Evolutionary conservation across 2,329 filamentous ascomycete species (phyloP).

Genomic region (Colletotrichum phormii): DNA sequence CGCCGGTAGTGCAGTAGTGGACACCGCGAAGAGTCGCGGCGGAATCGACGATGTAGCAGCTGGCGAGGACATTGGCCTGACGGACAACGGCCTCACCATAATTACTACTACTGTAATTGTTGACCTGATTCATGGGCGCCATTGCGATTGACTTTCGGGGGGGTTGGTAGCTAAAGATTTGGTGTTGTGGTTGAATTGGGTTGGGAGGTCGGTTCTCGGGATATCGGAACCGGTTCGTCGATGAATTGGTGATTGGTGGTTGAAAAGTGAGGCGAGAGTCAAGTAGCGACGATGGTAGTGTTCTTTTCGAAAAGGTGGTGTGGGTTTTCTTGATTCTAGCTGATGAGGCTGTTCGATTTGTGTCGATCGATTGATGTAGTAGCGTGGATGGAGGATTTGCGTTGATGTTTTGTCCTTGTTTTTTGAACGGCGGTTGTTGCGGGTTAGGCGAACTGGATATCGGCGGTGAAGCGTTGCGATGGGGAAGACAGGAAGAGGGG

Average conservation of each 20-base stretch:
- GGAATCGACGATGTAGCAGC: slow-evolving; percentile 87
- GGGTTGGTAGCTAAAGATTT: slow-evolving; percentile 39
- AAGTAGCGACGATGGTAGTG: neutral
- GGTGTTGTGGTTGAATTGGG: slow-evolving; percentile 24
- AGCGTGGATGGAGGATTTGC: slow-evolving; percentile 1
- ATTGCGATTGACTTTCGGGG: slow-evolving; percentile 55
- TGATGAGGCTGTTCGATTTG: slow-evolving; percentile 7
- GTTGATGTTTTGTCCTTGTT: neutral
- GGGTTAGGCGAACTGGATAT: slow-evolving; percentile 14
- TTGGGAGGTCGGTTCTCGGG: slow-evolving; percentile 36
- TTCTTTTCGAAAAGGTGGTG: neutral
- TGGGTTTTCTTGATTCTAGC: neutral
- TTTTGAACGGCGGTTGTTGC: slow-evolving; percentile 12
- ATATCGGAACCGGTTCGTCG: slow-evolving; percentile 25
- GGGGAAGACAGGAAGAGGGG: slow-evolving; percentile 6
- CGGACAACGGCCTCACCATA: slow-evolving; percentile 73
- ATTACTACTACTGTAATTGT: slow-evolving; percentile 79
- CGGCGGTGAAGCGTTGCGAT: slow-evolving; percentile 31
- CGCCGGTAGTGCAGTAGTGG: slow-evolving; percentile 96
- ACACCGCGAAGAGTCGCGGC: slow-evolving; percentile 81
- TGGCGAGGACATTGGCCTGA: slow-evolving; percentile 84
- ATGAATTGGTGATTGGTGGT: neutral
- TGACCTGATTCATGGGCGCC: slow-evolving; percentile 79
- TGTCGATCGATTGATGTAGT: slow-evolving; percentile 8
- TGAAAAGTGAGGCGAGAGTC: slow-evolving; percentile 9